These are phyloP conservation scores for Cercospora sojina DNA, from an alignment of 2,329 filamentous ascomycete genomes.

Conservation along the genomic window DNA sequence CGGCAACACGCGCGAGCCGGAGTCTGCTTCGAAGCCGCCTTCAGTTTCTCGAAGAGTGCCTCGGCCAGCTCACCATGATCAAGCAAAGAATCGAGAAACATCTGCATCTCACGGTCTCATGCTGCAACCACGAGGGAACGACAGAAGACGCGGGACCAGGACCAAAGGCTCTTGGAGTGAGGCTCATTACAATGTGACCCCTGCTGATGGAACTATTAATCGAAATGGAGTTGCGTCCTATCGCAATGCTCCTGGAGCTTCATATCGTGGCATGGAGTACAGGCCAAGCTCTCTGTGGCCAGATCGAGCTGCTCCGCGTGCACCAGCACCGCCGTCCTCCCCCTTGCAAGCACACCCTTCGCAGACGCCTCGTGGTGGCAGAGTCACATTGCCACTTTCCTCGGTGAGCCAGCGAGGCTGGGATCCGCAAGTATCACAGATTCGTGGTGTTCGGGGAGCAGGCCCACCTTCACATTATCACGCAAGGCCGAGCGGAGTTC, in stretches of 20 bases:
- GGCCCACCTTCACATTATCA: constrained; percentile 7
- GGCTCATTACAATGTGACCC: background rate
- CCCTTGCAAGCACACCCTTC: background rate
- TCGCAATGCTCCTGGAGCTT: background rate
- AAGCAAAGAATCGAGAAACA: background rate
- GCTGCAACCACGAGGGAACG: background rate
- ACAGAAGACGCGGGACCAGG: background rate
- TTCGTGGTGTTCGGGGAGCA: constrained; percentile 31
- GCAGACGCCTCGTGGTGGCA: constrained; percentile 18
- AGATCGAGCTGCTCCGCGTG: background rate
- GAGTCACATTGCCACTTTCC: constrained; percentile 21
- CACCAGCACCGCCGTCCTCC: background rate
- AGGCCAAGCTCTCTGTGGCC: background rate
- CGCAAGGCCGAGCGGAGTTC: background rate
- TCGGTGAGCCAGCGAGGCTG: constrained; percentile 6
- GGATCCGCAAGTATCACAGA: constrained; percentile 26
- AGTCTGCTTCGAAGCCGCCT: background rate
- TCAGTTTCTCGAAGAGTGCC: background rate
- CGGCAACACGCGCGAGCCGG: background rate
- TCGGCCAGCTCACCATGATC: background rate
- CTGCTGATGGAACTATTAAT: background rate
- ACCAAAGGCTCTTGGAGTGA: background rate
- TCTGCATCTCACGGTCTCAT: background rate
- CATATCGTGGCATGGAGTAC: background rate
- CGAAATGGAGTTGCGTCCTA: background rate